These are phyloP conservation scores for Zygnema cylindricum DNA, from an alignment of 139 green algal genomes.

Conservation along the genomic window DNA sequence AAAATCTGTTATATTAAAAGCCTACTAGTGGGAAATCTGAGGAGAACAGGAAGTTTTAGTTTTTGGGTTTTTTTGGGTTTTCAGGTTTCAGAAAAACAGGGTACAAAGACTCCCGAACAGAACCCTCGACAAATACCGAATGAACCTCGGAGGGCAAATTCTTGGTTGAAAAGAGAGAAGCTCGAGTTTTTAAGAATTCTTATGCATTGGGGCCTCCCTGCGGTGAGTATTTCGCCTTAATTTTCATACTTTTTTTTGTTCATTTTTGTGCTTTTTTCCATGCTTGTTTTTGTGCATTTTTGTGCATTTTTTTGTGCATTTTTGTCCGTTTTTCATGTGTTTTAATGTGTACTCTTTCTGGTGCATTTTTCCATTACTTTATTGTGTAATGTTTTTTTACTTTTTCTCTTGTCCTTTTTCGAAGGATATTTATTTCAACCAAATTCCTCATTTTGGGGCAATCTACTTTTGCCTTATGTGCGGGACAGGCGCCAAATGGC, in stretches of 20 bases:
- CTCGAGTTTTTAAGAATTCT: constrained; percentile 30
- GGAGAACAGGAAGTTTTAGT: not conserved
- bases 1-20: not conserved
- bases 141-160: constrained; percentile 4
- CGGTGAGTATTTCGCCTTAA: not conserved
- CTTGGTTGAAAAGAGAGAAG: constrained; percentile 21
- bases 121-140: too few species aligned
- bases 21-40: not conserved
- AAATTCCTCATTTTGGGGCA: not conserved
- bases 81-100: not conserved
- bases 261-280: not conserved
- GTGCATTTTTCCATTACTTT: not conserved
- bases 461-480: too few species aligned
- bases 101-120: too few species aligned
- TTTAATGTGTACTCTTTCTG: not conserved
- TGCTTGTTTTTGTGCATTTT: not conserved
- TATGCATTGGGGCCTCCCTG: not conserved
- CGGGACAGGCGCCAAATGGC: not conserved
- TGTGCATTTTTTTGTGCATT: not conserved
- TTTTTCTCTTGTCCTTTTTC: not conserved
- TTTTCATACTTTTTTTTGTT: not conserved
- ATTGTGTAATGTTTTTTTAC: not conserved
- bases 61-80: not conserved
- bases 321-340: not conserved
- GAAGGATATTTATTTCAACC: not conserved